These are phyloP conservation scores for Saccharum hybrid DNA, from an alignment of 202 grass and related monocot species.

Conservation along the genomic window DNA sequence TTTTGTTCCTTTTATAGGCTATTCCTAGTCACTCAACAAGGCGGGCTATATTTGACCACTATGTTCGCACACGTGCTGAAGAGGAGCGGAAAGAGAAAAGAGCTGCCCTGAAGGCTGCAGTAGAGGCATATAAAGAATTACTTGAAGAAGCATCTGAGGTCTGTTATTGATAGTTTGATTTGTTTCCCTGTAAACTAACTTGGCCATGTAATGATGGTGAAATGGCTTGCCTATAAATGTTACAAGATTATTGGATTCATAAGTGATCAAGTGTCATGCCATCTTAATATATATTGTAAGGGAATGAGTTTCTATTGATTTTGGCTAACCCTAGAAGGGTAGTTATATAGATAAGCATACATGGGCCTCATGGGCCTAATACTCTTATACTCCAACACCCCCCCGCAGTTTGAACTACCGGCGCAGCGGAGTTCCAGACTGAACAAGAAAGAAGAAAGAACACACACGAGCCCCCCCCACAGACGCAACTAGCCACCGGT, in stretches of 20 bases:
- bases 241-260: neutral
- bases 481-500: no score
- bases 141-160: constrained; percentile 95
- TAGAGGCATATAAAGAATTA: constrained; percentile 88
- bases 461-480: no score
- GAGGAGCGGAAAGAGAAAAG: constrained; percentile 98
- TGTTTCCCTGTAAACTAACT: constrained; percentile 27
- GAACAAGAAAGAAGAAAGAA: no score
- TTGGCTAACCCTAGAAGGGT: no score
- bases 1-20: constrained; percentile 43
- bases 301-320: no score
- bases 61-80: constrained; percentile 85
- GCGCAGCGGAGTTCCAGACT: no score
- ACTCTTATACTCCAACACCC: no score
- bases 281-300: constrained; percentile 46
- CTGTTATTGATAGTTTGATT: constrained; percentile 18
- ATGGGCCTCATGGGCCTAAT: no score
- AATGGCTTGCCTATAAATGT: constrained; percentile 30
- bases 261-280: neutral
- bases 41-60: constrained; percentile 91
- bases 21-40: constrained; percentile 88
- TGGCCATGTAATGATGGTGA: neutral
- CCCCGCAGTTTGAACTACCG: no score
- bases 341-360: no score
- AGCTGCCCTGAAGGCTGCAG: constrained; percentile 88